Evolutionary conservation across 2,329 filamentous ascomycete genomes (phyloP), one percentile per base, ranked within the genome.

Genomic region (Colletotrichum orbiculare): DNA sequence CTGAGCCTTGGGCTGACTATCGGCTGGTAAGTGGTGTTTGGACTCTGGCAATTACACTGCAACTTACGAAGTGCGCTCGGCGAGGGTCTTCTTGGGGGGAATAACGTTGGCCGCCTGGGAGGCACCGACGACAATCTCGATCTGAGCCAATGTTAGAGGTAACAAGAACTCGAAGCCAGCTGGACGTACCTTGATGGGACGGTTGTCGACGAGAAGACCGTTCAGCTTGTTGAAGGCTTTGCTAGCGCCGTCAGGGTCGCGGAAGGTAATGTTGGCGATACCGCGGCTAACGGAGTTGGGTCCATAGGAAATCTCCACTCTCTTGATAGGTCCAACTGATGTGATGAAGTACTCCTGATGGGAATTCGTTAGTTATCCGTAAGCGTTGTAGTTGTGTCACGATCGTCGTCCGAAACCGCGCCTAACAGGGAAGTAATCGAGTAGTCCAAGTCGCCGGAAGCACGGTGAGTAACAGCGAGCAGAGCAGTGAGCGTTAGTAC

Each of bases 311-410:
- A 99, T 85, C 72, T 96, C 90, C 69, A 96, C 93, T 79, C 87
- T 91, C 87, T 96, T 97, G 81, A 98, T 92, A 69, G 91, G 88
- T 71, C 94, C 95, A 78, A 97, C 89, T 73, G 92, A 91, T 76
- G 93, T 91, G 75, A 85, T 82, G 79, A 99, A 98, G 81, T 98
- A 99, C 83, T 99, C 96, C 96, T 99, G 93, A 80, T 82, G 80
- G 79, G 78, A 83, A 79, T 75, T 74, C 77, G 89, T 93, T 88
- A 93, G 91, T 92, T 83, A 81, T 77, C 78, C 73, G 76, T 81
- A 76, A 75, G 76, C 69, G 70, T 73, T 74, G 72, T 74, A 78
- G 70, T 76, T 72, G 25, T 55, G 72, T 73, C 59, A 69, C 69
- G 64, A 70, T 68, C 67, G 71, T 66, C 54, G 54, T 65, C 43